These are phyloP conservation scores for Nakataea oryzae DNA, from an alignment of 2,329 filamentous ascomycete genomes.

Conservation along the genomic window DNA sequence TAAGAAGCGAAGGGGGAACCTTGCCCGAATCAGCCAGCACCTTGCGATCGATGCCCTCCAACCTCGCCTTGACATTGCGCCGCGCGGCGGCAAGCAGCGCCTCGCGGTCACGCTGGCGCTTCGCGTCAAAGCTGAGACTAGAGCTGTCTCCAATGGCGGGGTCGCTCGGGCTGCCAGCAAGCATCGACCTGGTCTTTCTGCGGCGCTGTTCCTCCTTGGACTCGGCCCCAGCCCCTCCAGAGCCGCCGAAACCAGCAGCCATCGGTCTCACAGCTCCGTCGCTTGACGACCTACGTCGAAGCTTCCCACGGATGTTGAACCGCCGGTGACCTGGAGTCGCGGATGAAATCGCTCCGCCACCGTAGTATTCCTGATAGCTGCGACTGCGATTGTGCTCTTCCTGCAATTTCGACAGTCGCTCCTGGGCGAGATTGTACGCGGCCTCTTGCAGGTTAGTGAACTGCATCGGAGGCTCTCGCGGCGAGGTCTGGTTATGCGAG, in stretches of 20 bases:
- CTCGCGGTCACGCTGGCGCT: constrained; percentile 65
- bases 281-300: constrained; percentile 55
- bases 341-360: constrained; percentile 28
- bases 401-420: constrained; percentile 71
- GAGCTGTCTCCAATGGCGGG: constrained; percentile 38
- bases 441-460: constrained; percentile 68
- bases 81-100: constrained; percentile 68
- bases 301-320: constrained; percentile 42
- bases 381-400: constrained; percentile 53
- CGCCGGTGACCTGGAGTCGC: constrained; percentile 24
- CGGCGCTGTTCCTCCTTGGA: constrained; percentile 2
- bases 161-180: constrained; percentile 2
- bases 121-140: constrained; percentile 37
- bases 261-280: constrained; percentile 38
- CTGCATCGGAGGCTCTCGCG: constrained; percentile 18
- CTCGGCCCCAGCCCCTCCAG: background rate
- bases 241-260: background rate
- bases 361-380: constrained; percentile 65
- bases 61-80: constrained; percentile 69
- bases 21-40: constrained; percentile 69
- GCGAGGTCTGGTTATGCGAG: constrained; percentile 17
- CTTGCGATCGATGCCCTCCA: constrained; percentile 74
- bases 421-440: constrained; percentile 76
- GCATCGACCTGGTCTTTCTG: background rate
- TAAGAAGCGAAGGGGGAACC: constrained; percentile 55